phyloP scores from a whole-genome alignment of 176 grass and related monocot genomes.

The Oryza nivara region DNA sequence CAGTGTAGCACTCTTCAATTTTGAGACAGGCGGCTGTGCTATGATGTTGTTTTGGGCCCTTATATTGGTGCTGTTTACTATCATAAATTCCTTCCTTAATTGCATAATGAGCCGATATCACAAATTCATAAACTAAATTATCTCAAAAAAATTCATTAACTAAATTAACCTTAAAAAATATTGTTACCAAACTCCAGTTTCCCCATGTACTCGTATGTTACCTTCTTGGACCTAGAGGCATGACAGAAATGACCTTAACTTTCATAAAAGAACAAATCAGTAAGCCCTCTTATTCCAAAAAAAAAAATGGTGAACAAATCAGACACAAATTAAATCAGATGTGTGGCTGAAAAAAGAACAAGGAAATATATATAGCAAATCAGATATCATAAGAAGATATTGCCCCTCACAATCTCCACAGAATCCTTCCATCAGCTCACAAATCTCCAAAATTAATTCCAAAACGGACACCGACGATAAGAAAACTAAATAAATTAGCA shows the following conservation, averaged over 20 bases:
- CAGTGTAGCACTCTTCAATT: background rate
- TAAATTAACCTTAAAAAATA: too few relatives aligned
- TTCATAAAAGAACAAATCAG: too few relatives aligned
- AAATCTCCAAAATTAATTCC: background rate
- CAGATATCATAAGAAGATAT: background rate
- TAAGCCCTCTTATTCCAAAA: too few relatives aligned
- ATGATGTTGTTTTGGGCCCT: too few relatives aligned
- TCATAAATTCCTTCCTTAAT: background rate
- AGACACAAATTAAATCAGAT: too few relatives aligned
- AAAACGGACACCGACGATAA: slow-evolving; percentile 17
- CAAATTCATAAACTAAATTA: background rate
- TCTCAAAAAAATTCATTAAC: background rate
- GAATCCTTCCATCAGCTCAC: background rate
- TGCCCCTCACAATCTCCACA: background rate
- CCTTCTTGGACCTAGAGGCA: too few relatives aligned
- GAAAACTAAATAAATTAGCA: background rate
- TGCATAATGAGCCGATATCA: background rate
- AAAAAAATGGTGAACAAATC: too few relatives aligned
- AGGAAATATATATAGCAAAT: background rate
- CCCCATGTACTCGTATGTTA: too few relatives aligned
- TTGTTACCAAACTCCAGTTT: too few relatives aligned
- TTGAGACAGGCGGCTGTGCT: too few relatives aligned
- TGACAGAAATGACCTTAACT: too few relatives aligned
- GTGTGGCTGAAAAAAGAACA: too few relatives aligned
- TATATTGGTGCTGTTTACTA: background rate